A percentile compares a stretch with the other conserved stretches of the same genome.
Conservation (phyloP, 306 rosid genomes). For the Castanea crenata region DNA sequence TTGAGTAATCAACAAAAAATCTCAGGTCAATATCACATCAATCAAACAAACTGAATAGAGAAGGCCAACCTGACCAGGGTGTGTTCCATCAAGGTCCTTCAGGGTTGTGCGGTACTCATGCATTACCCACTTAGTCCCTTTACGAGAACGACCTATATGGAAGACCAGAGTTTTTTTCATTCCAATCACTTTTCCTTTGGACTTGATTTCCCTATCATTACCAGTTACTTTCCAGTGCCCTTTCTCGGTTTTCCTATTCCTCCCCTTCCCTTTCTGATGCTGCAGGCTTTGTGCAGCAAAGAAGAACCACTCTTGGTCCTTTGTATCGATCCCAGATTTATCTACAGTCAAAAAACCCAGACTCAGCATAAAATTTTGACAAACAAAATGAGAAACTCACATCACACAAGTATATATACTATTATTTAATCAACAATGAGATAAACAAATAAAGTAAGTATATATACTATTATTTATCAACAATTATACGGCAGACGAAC, state of each 20-base stretch:
- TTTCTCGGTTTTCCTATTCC: slow-evolving; percentile 67
- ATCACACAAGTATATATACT: not conserved
- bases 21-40: too few species aligned
- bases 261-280: slow-evolving; percentile 77
- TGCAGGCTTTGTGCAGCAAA: slow-evolving; percentile 57
- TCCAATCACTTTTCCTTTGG: slow-evolving; percentile 62
- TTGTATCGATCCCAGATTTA: slow-evolving; percentile 60
- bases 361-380: not conserved
- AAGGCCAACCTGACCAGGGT: slow-evolving; percentile 77
- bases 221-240: slow-evolving; percentile 98
- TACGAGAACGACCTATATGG: slow-evolving; percentile 85
- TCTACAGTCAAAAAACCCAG: slow-evolving; percentile 33
- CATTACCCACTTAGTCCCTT: slow-evolving; percentile 86
- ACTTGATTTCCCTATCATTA: slow-evolving; percentile 73
- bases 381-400: too few species aligned
- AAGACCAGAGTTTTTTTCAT: slow-evolving; percentile 92
- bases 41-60: not conserved
- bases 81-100: slow-evolving; percentile 85
- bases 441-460: too few species aligned
- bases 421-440: too few species aligned
- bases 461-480: too few species aligned
- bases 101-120: slow-evolving; percentile 81
- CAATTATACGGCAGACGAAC: too few species aligned
- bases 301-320: slow-evolving; percentile 97
- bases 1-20: too few species aligned